These are phyloP conservation scores for Parafenestella ontariensis DNA, from an alignment of 2,329 filamentous ascomycete species.

Conservation along the genomic window DNA sequence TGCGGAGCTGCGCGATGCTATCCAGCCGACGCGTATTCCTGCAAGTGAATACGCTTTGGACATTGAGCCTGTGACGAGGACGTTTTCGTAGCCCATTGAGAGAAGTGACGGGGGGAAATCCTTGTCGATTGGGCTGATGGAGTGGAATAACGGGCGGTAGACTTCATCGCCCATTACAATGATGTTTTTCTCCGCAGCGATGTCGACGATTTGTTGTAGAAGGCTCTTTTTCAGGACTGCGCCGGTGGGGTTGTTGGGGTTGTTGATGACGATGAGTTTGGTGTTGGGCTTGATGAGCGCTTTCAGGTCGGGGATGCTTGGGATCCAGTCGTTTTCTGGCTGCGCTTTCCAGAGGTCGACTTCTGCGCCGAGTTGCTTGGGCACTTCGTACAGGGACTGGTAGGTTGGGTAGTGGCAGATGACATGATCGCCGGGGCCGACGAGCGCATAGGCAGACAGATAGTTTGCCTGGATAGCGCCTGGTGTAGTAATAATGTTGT, in stretches of 20 bases:
- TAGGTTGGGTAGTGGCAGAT: slow-evolving; percentile 85
- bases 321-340: slow-evolving; percentile 69
- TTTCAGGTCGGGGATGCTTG: slow-evolving; percentile 71
- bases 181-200: slow-evolving; percentile 69
- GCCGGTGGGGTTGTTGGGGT: slow-evolving; percentile 85
- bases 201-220: slow-evolving; percentile 66
- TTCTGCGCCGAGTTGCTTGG: slow-evolving; percentile 75
- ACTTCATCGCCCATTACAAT: slow-evolving; percentile 80
- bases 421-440: slow-evolving; percentile 80
- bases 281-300: slow-evolving; percentile 71
- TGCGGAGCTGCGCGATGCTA: slow-evolving; percentile 69
- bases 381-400: slow-evolving; percentile 81
- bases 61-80: slow-evolving; percentile 78
- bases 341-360: slow-evolving; percentile 78
- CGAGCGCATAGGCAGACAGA: slow-evolving; percentile 74
- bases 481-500: slow-evolving; percentile 77
- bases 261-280: slow-evolving; percentile 74
- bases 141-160: slow-evolving; percentile 83
- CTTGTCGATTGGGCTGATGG: slow-evolving; percentile 60
- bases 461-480: slow-evolving; percentile 89
- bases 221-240: slow-evolving; percentile 68
- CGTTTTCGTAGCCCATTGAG: slow-evolving; percentile 73
- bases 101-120: slow-evolving; percentile 72
- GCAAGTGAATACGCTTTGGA: slow-evolving; percentile 86
- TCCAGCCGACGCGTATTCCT: slow-evolving; percentile 83